phyloP scores from a whole-genome alignment of 1,139 yeast genomes.

The Blastobotrys persicus region DNA sequence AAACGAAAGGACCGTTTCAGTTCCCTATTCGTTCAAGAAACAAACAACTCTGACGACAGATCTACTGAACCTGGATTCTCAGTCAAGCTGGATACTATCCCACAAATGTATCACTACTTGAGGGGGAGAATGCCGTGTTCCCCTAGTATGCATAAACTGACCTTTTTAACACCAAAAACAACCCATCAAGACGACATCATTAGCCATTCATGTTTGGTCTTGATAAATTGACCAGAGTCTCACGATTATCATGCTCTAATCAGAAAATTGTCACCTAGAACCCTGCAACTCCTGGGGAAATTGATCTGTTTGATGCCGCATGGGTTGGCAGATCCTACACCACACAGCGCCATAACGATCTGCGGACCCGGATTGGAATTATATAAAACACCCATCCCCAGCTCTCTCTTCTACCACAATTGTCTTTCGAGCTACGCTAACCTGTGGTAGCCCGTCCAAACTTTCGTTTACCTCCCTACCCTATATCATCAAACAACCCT shows the following conservation, averaged over 20 bases:
- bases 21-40: no score
- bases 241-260: neutral
- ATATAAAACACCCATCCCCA: neutral
- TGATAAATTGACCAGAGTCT: neutral
- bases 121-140: neutral
- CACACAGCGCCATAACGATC: neutral
- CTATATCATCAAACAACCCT: no score
- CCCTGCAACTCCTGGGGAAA: neutral
- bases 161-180: neutral
- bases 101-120: neutral
- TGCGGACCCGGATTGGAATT: neutral
- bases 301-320: neutral
- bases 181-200: neutral
- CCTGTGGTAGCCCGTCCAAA: no score
- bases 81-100: no score
- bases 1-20: no score
- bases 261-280: neutral
- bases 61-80: no score
- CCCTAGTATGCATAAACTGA: neutral
- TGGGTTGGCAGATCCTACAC: neutral
- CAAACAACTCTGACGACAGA: no score
- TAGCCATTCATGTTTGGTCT: neutral
- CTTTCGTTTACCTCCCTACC: no score
- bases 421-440: no score
- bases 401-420: neutral